Percentiles rank a stretch among this genome's conserved stretches.
Conservation (phyloP, 306 rosid genomes). For the Purshia tridentata region DNA sequence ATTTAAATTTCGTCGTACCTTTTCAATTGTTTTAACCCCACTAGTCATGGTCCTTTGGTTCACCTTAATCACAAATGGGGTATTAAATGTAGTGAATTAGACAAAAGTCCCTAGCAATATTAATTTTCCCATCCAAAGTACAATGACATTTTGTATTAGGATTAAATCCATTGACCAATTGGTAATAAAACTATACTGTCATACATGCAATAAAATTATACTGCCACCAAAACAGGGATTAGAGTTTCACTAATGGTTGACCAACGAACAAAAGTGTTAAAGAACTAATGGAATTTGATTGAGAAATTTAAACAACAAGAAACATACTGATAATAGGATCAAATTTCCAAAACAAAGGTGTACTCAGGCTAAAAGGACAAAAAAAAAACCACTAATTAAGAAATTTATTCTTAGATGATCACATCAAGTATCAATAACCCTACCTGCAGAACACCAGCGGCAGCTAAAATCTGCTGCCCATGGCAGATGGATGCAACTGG, state of each 20-base stretch:
- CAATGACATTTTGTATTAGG: too few relatives aligned
- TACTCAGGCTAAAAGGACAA: neutral
- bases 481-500: constrained; percentile 62
- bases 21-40: too few relatives aligned
- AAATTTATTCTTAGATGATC: neutral
- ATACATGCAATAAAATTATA: too few relatives aligned
- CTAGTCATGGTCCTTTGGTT: too few relatives aligned
- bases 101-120: too few relatives aligned
- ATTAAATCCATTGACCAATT: too few relatives aligned
- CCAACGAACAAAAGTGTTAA: neutral
- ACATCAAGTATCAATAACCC: constrained; percentile 12
- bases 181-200: too few relatives aligned
- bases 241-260: neutral
- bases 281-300: neutral
- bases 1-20: too few relatives aligned
- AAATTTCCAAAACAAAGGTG: constrained; percentile 5
- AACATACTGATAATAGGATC: neutral
- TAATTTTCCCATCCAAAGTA: too few relatives aligned
- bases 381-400: neutral
- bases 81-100: too few relatives aligned
- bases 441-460: constrained; percentile 86
- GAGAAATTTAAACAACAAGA: neutral
- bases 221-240: too few relatives aligned
- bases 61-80: too few relatives aligned
- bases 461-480: constrained; percentile 81